Evolutionary conservation across 805 yeast genomes (phyloP), one percentile per base, ranked within the genome.

Genomic region (Sugiyamaella marilandica): DNA sequence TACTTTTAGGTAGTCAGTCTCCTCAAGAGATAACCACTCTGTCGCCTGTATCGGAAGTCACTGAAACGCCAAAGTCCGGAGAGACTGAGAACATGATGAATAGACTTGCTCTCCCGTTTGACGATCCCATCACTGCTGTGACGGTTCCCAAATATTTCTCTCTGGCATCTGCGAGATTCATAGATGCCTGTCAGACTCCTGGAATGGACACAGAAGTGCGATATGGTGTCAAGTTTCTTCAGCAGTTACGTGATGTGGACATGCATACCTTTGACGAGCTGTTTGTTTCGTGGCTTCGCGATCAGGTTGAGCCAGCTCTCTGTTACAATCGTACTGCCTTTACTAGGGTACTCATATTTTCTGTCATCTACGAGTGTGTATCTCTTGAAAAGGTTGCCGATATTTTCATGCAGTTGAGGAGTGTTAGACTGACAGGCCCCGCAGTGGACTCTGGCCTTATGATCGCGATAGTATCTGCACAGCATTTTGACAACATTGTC

Each of bases 321-420:
- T 57, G 56, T 26, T 49, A 57, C 4, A 73, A 71, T 41, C 72
- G 70, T 51, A 67, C 70, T 2, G 56, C 65, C 21, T 68, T 72
- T 50, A 56, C 69, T 44, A 73, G 67, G 37, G 64, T 76, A 10
- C 56, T 75, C 5, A 52, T 69, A n/a, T 70, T 66, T 29, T 53
- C 77, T 41, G 59, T 77, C 0, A 52, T 70, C 10, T 68, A 73
- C 49, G 74, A 70, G 16, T 65, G 76, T 39, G 55, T 74, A 2
- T 57, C 63, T 2, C 45, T 78, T 2, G 62, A 68, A 13, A 56
- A 67, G 1, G 58, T 75, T 1, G 63, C 71, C 5, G 71, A 70
- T 13, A 58, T 74, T 4, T 63, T 68, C 41, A 44, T 64, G 58
- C 49, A 51, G 50, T 16, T 64, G 55, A 48, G 51, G 45, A 10